A percentile compares a stretch with the other conserved stretches of the same genome.
These are phyloP conservation scores for Colletotrichum filicis DNA, from an alignment of 2,329 filamentous ascomycete genomes.

Conservation along the genomic window DNA sequence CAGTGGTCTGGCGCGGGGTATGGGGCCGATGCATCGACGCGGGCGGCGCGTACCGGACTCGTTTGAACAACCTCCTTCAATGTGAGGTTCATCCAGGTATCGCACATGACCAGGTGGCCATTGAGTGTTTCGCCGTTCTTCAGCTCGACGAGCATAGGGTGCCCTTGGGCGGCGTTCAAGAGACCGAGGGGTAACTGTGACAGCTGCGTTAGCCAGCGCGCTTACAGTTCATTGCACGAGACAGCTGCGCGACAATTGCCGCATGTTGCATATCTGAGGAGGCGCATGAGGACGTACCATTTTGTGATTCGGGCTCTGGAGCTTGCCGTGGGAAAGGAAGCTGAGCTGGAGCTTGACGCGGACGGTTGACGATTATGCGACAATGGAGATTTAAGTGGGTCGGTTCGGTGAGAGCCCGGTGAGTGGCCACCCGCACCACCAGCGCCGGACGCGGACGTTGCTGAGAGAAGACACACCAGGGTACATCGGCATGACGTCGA, in stretches of 20 bases:
- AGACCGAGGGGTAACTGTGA: constrained; percentile 79
- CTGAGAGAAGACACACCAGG: neutral
- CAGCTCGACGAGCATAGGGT: constrained; percentile 97
- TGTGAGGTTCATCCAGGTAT: constrained; percentile 99
- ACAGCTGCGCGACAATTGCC: neutral
- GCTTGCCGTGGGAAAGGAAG: constrained; percentile 29
- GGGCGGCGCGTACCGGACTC: constrained; percentile 69
- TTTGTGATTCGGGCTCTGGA: constrained; percentile 24
- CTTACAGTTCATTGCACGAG: neutral
- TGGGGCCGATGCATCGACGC: neutral
- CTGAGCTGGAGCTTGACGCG: constrained; percentile 26
- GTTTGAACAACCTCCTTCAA: constrained; percentile 98
- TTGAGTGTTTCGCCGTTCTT: constrained; percentile 98
- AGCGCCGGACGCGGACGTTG: neutral
- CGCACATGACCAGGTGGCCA: constrained; percentile 94
- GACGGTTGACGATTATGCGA: constrained; percentile 28
- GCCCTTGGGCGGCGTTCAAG: constrained; percentile 94
- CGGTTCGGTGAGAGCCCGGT: constrained; percentile 22
- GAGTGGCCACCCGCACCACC: neutral
- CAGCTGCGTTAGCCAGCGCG: constrained; percentile 2
- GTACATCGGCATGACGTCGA: neutral
- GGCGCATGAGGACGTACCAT: constrained; percentile 19
- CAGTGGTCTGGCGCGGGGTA: constrained; percentile 29
- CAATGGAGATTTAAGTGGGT: constrained; percentile 23
- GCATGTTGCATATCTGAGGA: no score